Evolutionary conservation across 768 basidiomycete genomes (phyloP).

Genomic region (Hygrophoropsis aurantiaca): DNA sequence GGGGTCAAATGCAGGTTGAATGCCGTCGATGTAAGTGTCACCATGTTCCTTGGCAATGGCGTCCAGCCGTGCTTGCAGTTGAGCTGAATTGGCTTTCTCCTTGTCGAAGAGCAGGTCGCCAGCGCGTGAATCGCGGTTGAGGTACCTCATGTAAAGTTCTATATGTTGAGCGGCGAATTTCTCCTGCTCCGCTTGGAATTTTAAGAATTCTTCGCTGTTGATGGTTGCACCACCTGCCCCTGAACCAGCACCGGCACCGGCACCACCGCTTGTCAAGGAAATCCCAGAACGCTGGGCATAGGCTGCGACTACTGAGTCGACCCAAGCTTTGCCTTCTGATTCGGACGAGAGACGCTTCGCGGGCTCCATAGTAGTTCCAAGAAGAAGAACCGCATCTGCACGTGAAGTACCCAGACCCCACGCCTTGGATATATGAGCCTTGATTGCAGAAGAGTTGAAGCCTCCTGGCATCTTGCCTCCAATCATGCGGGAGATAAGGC

Average conservation of each 20-base stretch:
- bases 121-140: conserved; percentile 88
- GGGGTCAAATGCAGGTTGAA: conserved; percentile 91
- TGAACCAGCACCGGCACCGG: conserved; percentile 57
- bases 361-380: conserved; percentile 92
- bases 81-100: conserved; percentile 71
- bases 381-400: conserved; percentile 84
- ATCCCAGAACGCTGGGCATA: conserved; percentile 93
- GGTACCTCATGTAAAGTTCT: conserved; percentile 96
- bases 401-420: conserved; percentile 95
- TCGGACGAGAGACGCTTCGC: conserved; percentile 91
- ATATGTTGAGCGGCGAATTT: conserved; percentile 91
- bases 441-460: conserved; percentile 92
- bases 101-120: conserved; percentile 88
- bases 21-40: conserved; percentile 89
- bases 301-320: conserved; percentile 77
- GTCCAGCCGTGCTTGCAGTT: conserved; percentile 85
- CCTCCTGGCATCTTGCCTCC: conserved; percentile 99
- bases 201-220: conserved; percentile 97
- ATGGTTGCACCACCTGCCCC: conserved; percentile 80
- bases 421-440: conserved; percentile 82
- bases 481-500: conserved; percentile 87
- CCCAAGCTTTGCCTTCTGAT: conserved; percentile 89
- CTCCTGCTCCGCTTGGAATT: conserved; percentile 93
- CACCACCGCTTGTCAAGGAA: conserved; percentile 68
- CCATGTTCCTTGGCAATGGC: conserved; percentile 90